Conservation (phyloP, 768 basidiomycete species). For the Amyloporia xantha region DNA sequence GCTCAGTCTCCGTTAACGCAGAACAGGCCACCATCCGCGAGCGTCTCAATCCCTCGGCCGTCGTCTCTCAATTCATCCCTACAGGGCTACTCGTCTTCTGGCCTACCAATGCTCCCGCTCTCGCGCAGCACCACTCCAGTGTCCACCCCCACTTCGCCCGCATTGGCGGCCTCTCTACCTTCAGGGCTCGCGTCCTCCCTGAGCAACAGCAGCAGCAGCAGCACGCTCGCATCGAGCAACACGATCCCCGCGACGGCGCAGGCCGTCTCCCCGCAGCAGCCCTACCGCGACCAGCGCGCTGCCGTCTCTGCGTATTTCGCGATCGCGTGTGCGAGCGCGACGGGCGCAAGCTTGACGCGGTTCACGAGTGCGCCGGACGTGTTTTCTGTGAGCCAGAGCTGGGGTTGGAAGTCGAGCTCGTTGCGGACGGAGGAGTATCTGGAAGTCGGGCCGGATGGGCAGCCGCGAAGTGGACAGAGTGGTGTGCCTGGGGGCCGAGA, state of each 20-base stretch:
- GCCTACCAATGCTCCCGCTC: conserved; percentile 6
- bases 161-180: conserved; percentile 5
- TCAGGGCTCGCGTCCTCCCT: conserved; percentile 9
- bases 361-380: conserved; percentile 84
- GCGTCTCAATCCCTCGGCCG: conserved; percentile 10
- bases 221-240: conserved; percentile 2
- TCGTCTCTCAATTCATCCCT: conserved; percentile 3
- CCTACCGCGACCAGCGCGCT: conserved; percentile 71
- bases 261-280: conserved; percentile 48
- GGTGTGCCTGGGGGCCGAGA: conserved; percentile 28
- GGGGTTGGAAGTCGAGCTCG: conserved; percentile 84
- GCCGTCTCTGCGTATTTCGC: conserved; percentile 76
- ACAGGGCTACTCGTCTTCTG: neutral
- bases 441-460: conserved; percentile 19
- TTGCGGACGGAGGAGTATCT: conserved; percentile 43
- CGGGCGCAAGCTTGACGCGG: conserved; percentile 74
- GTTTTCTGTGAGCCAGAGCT: conserved; percentile 81
- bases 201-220: conserved; percentile 13
- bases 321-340: conserved; percentile 74
- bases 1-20: neutral
- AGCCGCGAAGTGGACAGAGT: conserved; percentile 8
- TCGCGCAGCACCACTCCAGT: conserved; percentile 36
- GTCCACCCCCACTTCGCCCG: conserved; percentile 12
- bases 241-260: conserved; percentile 38
- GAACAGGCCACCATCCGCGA: neutral